Base-by-base conservation (phyloP, 352 stramenopile species). In the Pythium brassicae region DNA sequence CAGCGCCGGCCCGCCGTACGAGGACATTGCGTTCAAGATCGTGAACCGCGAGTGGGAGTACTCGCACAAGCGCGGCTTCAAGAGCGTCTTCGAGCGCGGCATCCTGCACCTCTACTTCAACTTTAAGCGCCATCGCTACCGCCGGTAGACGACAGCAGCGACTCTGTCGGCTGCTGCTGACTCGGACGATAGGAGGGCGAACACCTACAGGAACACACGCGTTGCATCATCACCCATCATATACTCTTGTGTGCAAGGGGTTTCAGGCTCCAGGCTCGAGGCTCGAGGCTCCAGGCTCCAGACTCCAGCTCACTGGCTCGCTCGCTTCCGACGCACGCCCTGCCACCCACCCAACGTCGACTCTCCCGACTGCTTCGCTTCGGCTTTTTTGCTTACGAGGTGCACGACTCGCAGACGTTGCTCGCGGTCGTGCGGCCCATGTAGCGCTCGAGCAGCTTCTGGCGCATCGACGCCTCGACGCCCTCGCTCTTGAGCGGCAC, bases 11-110 rank as follows among this genome's bases (percentile, higher is more conserved):
- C 94, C 97, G 27, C 97, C 97, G 0, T 99, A 99, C 78, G 92
- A 99, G 69, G 97, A 99, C 72, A 91, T 99, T 59, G 97, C 97
- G 0, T 99, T 99, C 76, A 99, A 99, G 81, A 99, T 99, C 61
- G 95, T 99, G 59, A 99, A 99, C 80, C 82, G 91, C 26, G 95
- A 99, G 78, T 99, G 97, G 97, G 97, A 99, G 69, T 91, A 93
- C 63, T 97, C 92, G 53, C 82, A 94, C 50, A 99, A 99, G 68
- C 85, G 91, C 40, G 97, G 97, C 47, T 99, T 99, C 76, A 94
- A 95, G 60, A 99, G 94, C 65, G 93, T 97, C 23, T 99, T 99
- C 71, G 97, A 99, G 63, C 89, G 97, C 27, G 97, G 97, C 35
- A 94, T 99, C 23, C 74, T 99, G 43, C 96, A 98, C 48, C 82